Base-by-base conservation (phyloP, 164 flowering plant species). In the Piper betle region DNA sequence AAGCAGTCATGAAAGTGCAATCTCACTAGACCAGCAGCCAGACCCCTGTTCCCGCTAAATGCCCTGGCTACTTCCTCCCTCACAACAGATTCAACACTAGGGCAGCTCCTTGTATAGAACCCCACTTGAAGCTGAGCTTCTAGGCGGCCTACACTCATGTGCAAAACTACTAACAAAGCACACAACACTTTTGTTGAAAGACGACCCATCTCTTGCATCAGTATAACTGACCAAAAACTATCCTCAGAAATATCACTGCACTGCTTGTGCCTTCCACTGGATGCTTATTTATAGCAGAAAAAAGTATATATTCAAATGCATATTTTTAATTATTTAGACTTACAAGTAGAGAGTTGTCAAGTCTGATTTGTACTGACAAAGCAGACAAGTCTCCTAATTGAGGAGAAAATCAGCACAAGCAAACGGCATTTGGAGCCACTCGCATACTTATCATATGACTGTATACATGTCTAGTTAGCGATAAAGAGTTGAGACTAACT, bases 21-120 rank as follows among this genome's bases (percentile, higher is more conserved):
- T 53, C 56, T 53, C 33, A 53, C 57, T 25, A 65, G 53, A 48
- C 55, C 62, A 10, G 68, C 68, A 8, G 68, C 38, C 33, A 65
- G 39, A 37, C 62, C 59, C 18, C 37, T 39, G 40, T 52, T 39
- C 3, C 56, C 39, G 0, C 12, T 39, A 25, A 59, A 58, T 40
- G 37, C 62, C 38, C 39, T 65, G 38, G 18, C 46, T 55, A 65
- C 62, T 46, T 50, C 57, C 10, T 41, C 62, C 39, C 25, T 58
- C 15, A 58, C 41, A 9, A 65, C 52, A 50, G 62, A 52, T 37
- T 65, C 57, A 6, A 62, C 63, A 37, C 43, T 33, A 12, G 68
- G 57, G 39, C 68, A 65, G 18, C 50, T 50, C 11, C 50, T 39
- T 56, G 41, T 18, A 62, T 65, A 65, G 50, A 58, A 65, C 16